These are phyloP conservation scores for Potentilla sterilis DNA, from an alignment of 306 rosid species.

Conservation along the genomic window DNA sequence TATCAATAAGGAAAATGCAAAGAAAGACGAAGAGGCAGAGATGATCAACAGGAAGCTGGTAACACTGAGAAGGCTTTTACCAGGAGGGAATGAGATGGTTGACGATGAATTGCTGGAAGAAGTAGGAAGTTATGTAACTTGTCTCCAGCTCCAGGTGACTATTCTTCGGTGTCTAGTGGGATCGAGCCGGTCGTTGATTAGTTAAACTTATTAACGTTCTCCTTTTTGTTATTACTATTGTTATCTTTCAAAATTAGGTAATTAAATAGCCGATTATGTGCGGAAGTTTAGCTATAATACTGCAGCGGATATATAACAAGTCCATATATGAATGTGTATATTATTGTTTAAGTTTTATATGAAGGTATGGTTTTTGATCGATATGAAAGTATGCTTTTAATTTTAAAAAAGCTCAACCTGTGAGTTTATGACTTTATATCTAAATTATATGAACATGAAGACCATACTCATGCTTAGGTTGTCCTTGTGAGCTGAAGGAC, in stretches of 20 bases:
- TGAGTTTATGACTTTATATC: too few species aligned
- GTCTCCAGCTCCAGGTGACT: constrained; percentile 68
- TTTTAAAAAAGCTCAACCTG: too few species aligned
- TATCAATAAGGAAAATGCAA: not conserved
- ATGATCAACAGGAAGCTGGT: constrained; percentile 21
- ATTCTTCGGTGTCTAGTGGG: constrained; percentile 52
- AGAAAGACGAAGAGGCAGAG: constrained; percentile 29
- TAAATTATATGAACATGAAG: too few species aligned
- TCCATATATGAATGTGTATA: too few species aligned
- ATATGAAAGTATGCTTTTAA: too few species aligned
- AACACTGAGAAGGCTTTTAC: constrained; percentile 42
- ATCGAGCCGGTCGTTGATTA: constrained; percentile 9
- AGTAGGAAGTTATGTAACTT: constrained; percentile 51
- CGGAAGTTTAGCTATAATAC: too few species aligned
- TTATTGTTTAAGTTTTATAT: too few species aligned
- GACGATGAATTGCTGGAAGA: constrained; percentile 48
- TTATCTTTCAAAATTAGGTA: not conserved
- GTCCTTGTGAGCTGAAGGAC: too few species aligned
- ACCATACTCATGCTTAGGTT: too few species aligned
- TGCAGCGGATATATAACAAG: too few species aligned
- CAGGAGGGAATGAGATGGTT: constrained; percentile 56
- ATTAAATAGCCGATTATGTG: too few species aligned
- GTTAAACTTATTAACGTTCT: not conserved
- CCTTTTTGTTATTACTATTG: not conserved
- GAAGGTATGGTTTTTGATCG: too few species aligned